A percentile compares a stretch with the other conserved stretches of the same genome.
phyloP scores from a whole-genome alignment of 2,329 filamentous ascomycete species.

The Endothia cerciana region DNA sequence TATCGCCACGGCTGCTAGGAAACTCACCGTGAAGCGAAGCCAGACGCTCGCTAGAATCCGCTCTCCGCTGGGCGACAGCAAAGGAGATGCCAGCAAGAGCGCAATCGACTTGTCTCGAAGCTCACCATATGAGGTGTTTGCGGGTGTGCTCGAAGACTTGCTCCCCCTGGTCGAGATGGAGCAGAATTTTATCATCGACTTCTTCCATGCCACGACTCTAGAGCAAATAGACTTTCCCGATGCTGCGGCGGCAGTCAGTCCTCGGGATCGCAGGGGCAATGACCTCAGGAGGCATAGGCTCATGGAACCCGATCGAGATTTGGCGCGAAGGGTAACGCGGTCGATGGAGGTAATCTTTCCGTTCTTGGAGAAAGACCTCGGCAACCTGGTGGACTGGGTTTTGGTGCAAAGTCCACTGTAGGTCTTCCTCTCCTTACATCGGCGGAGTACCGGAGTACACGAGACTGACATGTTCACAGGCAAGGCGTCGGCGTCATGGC shows the following conservation, averaged over 20 bases:
- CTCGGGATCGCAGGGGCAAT: constrained; percentile 70
- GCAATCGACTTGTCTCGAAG: constrained; percentile 55
- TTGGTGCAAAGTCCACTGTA: constrained; percentile 79
- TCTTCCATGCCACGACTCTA: constrained; percentile 91
- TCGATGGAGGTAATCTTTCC: constrained; percentile 88
- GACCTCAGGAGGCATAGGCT: constrained; percentile 75
- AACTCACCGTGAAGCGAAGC: constrained; percentile 90
- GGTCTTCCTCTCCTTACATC: constrained; percentile 45
- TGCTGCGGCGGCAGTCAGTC: constrained; percentile 66
- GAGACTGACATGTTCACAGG: constrained; percentile 45
- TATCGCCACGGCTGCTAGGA: constrained; percentile 76
- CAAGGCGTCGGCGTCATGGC: constrained; percentile 89
- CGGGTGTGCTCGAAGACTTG: constrained; percentile 78
- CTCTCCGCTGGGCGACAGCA: constrained; percentile 67
- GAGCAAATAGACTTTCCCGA: constrained; percentile 84
- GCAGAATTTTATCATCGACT: constrained; percentile 96
- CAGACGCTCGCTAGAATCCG: constrained; percentile 82
- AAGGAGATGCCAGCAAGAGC: constrained; percentile 55
- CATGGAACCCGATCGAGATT: constrained; percentile 85
- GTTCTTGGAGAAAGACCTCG: constrained; percentile 78
- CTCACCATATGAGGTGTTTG: constrained; percentile 80
- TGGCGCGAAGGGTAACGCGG: constrained; percentile 82
- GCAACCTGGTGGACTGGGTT: constrained; percentile 82
- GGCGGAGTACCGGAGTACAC: constrained; percentile 1
- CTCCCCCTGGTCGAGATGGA: constrained; percentile 85